Evolutionary conservation across 2,329 filamentous ascomycete genomes (phyloP), one percentile per base, ranked within the genome.

Genomic region (Curvularia hawaiiensis): DNA sequence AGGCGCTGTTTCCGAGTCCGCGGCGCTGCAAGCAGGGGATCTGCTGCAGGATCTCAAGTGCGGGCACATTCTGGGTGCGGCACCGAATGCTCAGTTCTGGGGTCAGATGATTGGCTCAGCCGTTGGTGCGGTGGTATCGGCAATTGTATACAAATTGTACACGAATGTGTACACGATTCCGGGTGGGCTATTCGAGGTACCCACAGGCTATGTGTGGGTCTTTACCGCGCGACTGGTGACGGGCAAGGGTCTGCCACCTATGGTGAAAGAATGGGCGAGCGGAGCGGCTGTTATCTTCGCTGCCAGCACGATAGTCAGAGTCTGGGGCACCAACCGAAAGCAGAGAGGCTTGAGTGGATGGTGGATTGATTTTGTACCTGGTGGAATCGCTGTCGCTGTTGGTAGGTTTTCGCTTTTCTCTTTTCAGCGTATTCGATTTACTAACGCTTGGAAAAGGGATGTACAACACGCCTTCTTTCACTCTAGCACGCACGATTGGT

Each of bases 11-110:
- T 90, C 87, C 11, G 90, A 93, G 75, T 87, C 88, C 4, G 90
- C 95, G 5, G 95, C 95, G 3, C 82, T 98, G 4, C 95, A 99
- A 79, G 94, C 95, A 3, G 95, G 95, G 9, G 95, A 99, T 75
- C 86, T 99, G 54, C 91, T 99, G 85, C 95, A 99, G 74, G 95
- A 99, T 73, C 84, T 99, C 30, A 99, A 99, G 76, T 97, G 95
- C 0, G 95, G 95, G 0, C 93, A 99, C 75, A 80, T 99, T 0
- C 84, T 99, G 0, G 93, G 94, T 11, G 95, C 95, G 0, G 90
- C 92, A 3, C 95, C 95, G 0, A 95, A 90, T 67, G 95, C 95
- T 0, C 95, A 99, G 70, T 99, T 99, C 74, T 97, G 91, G 83
- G 95, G 95, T 0, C 95, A 99, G 73, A 86, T 98, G 20, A 93